phyloP scores from a whole-genome alignment of 1,284 basidiomycete genomes.

The Cystobasidiaceae sp. region DNA sequence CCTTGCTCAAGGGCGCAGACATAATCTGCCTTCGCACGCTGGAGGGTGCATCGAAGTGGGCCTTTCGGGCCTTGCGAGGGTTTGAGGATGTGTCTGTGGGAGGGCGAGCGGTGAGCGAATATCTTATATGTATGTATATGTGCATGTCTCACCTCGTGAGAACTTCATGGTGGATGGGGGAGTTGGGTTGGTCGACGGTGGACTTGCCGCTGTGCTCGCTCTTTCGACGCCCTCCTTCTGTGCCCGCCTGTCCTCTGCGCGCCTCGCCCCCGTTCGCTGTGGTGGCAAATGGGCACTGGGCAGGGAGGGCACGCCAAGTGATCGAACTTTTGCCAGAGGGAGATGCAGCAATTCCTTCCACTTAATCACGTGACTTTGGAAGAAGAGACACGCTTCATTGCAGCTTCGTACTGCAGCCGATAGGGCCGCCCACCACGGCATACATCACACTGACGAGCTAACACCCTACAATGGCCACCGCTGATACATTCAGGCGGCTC shows the following conservation, averaged over 20 bases:
- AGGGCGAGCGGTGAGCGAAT: neutral
- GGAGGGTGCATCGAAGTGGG: slow-evolving; percentile 89
- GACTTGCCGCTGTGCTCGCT: neutral
- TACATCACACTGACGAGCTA: neutral
- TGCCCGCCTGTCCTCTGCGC: neutral
- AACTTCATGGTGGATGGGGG: slow-evolving; percentile 17
- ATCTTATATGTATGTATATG: neutral
- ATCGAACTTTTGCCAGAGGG: slow-evolving; percentile 5
- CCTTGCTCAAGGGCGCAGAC: slow-evolving; percentile 93
- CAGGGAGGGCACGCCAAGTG: neutral
- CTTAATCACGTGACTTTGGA: too few species aligned
- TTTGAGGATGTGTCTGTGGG: slow-evolving; percentile 70
- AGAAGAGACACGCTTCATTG: too few species aligned
- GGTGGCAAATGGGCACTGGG: neutral
- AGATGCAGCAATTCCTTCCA: neutral
- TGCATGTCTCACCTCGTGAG: slow-evolving; percentile 20
- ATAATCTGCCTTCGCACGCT: slow-evolving; percentile 94
- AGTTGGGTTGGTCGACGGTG: neutral
- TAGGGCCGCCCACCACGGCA: too few species aligned
- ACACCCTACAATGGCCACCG: neutral
- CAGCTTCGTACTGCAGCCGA: too few species aligned
- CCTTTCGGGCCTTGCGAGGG: slow-evolving; percentile 94
- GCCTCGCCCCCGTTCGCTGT: neutral
- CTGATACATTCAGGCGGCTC: slow-evolving; percentile 11
- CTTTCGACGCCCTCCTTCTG: neutral